phyloP scores from a whole-genome alignment of 2,329 filamentous ascomycete genomes.

The Dactylellina parvicollis region DNA sequence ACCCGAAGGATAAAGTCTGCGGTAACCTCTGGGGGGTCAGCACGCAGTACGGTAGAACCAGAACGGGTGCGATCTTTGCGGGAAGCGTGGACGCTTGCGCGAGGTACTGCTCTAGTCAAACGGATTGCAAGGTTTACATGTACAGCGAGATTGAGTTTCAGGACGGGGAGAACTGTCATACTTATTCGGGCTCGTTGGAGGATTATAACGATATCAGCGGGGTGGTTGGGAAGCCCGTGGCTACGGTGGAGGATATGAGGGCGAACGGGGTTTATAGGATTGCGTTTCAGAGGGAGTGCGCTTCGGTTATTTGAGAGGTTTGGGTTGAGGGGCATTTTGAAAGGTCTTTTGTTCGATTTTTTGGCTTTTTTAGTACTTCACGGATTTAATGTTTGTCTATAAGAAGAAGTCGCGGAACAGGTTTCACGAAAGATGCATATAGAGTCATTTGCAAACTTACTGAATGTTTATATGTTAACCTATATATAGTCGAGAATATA shows the following conservation, averaged over 20 bases:
- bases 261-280: conserved; percentile 13
- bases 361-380: too few species aligned
- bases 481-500: not conserved
- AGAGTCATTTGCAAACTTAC: too few species aligned
- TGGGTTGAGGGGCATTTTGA: too few species aligned
- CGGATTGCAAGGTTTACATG: conserved; percentile 24
- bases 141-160: conserved; percentile 42
- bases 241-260: conserved; percentile 30
- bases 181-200: conserved; percentile 12
- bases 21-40: conserved; percentile 1
- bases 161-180: conserved; percentile 31
- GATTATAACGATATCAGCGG: conserved; percentile 3
- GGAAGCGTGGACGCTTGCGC: conserved; percentile 18
- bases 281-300: conserved; percentile 24
- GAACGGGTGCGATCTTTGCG: conserved; percentile 9
- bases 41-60: conserved; percentile 16
- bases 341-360: too few species aligned
- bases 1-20: conserved; percentile 24
- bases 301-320: not conserved
- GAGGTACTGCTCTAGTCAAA: conserved; percentile 11
- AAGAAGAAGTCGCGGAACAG: too few species aligned
- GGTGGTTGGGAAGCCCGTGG: conserved; percentile 11
- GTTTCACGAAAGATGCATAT: too few species aligned
- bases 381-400: too few species aligned
- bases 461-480: not conserved